Base-by-base conservation (phyloP, 1,139 yeast species). In the Hansenula lynferdii region DNA sequence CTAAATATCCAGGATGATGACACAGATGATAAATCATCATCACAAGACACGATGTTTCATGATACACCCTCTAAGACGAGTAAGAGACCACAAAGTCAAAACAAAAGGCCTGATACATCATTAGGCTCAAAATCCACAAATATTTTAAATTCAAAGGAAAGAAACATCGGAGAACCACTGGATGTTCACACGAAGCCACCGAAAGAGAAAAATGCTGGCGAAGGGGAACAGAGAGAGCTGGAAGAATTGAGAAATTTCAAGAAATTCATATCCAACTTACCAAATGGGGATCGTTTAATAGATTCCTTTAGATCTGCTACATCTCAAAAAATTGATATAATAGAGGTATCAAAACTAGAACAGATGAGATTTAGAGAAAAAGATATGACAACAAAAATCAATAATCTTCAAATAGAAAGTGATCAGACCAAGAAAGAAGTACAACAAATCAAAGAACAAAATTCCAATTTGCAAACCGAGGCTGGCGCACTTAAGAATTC, bases 21-120 rank as follows among this genome's bases (percentile, higher is more conserved):
- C 12, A 7, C 33, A 21, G 39, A 40, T 11, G 45, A 32, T 6
- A 37, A 38, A 8, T 35, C 43, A 32, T 23, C 27, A 2, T 31
- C 48, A 3, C 41, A 39, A 23, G 22, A 18, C 12, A 15, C 33
- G 22, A 31, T 12, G 10, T 39, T 35, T 14, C 45, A 49, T 3
- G 48, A 46, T 5, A 51, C 56, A 2, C 56, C 56, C 2, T 51
- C 53, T 3, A 51, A 50, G 35, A 22, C 36, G 28, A 33, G 30
- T 38, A 8, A 30, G 17, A 12, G 22, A 19, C 11, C 14, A 8
- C 8, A 16, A n/a, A 15, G 11, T 4, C 7, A 26, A 34, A 18
- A 36, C 27, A 31, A n/a, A n/a, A n/a, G n/a, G n/a, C 17, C 37
- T 25, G 28, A n/a, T n/a, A n/a, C n/a, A n/a, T n/a, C n/a, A n/a